Conservation (phyloP, 352 stramenopile genomes). For the Pythium dissimile region DNA sequence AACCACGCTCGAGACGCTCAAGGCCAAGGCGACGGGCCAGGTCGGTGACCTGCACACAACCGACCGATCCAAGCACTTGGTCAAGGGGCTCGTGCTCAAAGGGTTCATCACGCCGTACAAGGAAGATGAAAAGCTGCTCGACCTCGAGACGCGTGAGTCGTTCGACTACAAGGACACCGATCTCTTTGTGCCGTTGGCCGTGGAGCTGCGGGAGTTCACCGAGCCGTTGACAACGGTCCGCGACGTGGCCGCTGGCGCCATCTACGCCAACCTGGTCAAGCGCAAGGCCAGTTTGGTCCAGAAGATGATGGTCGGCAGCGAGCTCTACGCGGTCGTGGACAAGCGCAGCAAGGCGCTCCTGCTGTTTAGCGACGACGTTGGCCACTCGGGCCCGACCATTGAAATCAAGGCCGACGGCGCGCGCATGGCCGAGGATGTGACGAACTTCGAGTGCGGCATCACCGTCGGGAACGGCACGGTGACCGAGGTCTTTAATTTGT, state of each 20-base stretch:
- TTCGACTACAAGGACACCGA: slow-evolving; percentile 40
- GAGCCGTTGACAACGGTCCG: slow-evolving; percentile 27
- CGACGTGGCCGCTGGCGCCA: slow-evolving; percentile 16
- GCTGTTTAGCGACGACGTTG: too few relatives aligned
- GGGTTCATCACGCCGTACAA: slow-evolving; percentile 28
- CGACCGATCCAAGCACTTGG: neutral
- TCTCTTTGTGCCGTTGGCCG: slow-evolving; percentile 38
- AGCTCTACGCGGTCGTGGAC: slow-evolving; percentile 50
- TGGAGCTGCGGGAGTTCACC: slow-evolving; percentile 30
- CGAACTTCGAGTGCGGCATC: too few relatives aligned
- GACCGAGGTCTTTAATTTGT: slow-evolving; percentile 54
- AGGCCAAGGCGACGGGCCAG: too few relatives aligned
- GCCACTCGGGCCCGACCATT: too few relatives aligned
- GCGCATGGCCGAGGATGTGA: too few relatives aligned
- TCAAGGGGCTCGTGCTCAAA: slow-evolving; percentile 22
- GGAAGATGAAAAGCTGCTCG: slow-evolving; percentile 35
- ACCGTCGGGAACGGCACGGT: too few relatives aligned
- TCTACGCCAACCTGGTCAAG: slow-evolving; percentile 33
- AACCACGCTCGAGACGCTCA: too few relatives aligned
- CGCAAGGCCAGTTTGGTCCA: slow-evolving; percentile 52
- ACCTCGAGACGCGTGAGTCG: slow-evolving; percentile 22
- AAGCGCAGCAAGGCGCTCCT: too few relatives aligned
- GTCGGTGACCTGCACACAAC: too few relatives aligned
- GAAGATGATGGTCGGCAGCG: slow-evolving; percentile 54
- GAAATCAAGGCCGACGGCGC: too few relatives aligned